These are phyloP conservation scores for Colletotrichum salicis DNA, from an alignment of 2,329 filamentous ascomycete species.

Conservation along the genomic window DNA sequence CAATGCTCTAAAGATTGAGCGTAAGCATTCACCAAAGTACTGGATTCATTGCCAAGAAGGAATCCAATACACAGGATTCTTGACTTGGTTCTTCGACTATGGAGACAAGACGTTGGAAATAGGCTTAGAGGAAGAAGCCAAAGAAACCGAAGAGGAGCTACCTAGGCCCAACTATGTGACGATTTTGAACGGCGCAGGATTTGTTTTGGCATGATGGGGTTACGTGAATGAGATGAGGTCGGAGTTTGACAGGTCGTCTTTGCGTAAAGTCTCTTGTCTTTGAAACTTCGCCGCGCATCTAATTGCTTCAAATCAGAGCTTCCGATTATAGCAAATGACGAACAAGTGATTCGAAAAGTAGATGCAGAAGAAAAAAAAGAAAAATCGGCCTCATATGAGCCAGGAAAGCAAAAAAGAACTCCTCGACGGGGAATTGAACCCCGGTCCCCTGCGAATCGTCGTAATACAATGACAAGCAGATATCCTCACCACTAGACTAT, in stretches of 20 bases:
- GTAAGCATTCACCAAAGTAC: background rate
- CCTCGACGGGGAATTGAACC: conserved; percentile 35
- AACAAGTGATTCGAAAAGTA: too few species aligned
- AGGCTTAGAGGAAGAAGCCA: conserved; percentile 5
- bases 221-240: background rate
- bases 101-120: background rate
- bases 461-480: conserved; percentile 27
- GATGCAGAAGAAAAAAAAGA: background rate
- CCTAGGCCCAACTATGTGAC: background rate
- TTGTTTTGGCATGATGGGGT: background rate
- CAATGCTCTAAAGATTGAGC: background rate
- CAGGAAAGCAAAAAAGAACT: background rate
- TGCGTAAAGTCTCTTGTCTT: background rate
- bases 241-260: too few species aligned
- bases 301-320: too few species aligned
- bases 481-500: conserved; percentile 37
- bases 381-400: background rate
- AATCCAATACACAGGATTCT: background rate
- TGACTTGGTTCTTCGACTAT: background rate
- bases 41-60: conserved; percentile 2
- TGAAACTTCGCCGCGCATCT: background rate
- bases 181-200: background rate
- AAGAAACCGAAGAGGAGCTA: background rate
- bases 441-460: conserved; percentile 30
- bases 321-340: background rate